Evolutionary conservation across 306 rosid genomes (phyloP), one percentile per base, ranked within the genome.

Genomic region (Geum urbanum): DNA sequence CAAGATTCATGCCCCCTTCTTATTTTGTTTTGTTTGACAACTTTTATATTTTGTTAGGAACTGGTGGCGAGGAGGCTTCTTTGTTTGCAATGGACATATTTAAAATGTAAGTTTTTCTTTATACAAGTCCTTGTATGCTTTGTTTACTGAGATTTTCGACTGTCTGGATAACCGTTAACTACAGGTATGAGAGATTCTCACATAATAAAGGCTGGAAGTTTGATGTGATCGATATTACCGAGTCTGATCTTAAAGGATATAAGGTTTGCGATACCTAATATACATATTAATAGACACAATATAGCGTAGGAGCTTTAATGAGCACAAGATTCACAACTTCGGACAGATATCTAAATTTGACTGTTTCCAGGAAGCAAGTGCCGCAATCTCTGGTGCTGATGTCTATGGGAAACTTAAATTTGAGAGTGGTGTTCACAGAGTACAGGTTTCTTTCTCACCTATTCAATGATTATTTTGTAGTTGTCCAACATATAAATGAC

Each of bases 391-490:
- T 66, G 96, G 98, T 69, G 80, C 35, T 32, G 84, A 83, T 72
- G 96, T 84, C 70, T 92, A 85, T 56, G 96, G 98, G 64, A 92
- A 86, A 68, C 96, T 92, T 40, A 92, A 92, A 84, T 92, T 89
- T 88, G 96, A 92, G 84, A 92, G 96, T 75, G 98, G 98, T 72
- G 79, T 92, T 63, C 98, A 92, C 82, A 83, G 98, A 76, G 98
- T 90, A 9, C 98, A 92, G 98, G 98, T 92, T 69, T 77, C 63
- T 64, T 67, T 51, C 15, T 55, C 46, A 40, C 81, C 74, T 73
- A 37, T 76, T 52, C 73, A 70, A 60, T 43, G 40, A 18, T 59
- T 49, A 27, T 50, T 65, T 71, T n/a, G 44, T 71, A 66, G 50
- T 8, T 57, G 52, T 72, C 67, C 58, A 24, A 4, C 47, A n/a